Evolutionary conservation across 805 yeast species (phyloP).

Genomic region (Nakazawaea pomicola): DNA sequence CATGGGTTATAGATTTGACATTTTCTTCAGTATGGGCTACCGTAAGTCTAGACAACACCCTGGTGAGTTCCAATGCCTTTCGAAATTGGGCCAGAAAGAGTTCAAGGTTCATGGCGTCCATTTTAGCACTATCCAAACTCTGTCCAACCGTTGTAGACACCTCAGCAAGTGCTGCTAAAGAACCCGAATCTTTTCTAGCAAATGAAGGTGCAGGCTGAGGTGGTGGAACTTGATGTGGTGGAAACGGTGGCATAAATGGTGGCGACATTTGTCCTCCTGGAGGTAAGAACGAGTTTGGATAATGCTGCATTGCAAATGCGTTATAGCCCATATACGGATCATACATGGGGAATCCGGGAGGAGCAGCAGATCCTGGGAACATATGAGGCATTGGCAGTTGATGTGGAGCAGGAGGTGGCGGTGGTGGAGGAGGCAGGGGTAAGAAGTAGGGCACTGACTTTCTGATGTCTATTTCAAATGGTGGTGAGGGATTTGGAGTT

Average conservation of each 20-base stretch:
- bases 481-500: not conserved
- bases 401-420: slow-evolving; percentile 2
- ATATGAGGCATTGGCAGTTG: not conserved
- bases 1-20: not conserved
- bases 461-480: slow-evolving; percentile 2
- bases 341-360: too few species aligned
- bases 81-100: not conserved
- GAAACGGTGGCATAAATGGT: slow-evolving; percentile 3
- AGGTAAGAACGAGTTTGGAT: too few species aligned
- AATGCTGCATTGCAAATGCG: too few species aligned
- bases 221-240: not conserved
- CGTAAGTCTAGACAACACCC: too few species aligned
- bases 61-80: slow-evolving; percentile 1
- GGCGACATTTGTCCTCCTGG: too few species aligned
- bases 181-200: not conserved
- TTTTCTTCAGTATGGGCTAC: too few species aligned
- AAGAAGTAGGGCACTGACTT: slow-evolving; percentile 9
- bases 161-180: slow-evolving; percentile 2
- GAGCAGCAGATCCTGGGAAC: too few species aligned
- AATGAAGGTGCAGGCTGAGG: not conserved
- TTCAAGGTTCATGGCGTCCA: not conserved
- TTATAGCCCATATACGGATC: too few species aligned
- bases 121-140: not conserved
- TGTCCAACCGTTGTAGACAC: not conserved
- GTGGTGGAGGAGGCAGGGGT: slow-evolving; percentile 10